phyloP scores from a whole-genome alignment of 345 rosid genomes.

The Brassica cretica region DNA sequence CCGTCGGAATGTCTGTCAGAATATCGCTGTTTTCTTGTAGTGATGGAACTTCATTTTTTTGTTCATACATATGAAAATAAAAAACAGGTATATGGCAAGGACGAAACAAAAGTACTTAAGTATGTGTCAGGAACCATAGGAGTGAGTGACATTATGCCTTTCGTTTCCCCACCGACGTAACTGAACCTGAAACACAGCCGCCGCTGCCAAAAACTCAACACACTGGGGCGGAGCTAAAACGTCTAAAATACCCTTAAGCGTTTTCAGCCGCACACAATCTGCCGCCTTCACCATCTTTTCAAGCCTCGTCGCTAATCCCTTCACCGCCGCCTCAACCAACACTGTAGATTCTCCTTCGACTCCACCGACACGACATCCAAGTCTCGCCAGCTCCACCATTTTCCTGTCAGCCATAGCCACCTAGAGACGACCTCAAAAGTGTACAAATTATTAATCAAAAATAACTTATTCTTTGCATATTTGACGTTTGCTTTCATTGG shows the following conservation, averaged over 20 bases:
- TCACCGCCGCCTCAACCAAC: slow-evolving; percentile 53
- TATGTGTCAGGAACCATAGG: slow-evolving; percentile 24
- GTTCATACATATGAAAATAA: not conserved
- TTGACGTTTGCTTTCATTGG: not conserved
- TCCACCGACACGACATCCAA: slow-evolving; percentile 33
- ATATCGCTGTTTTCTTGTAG: no score
- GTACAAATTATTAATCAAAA: not conserved
- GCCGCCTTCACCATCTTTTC: slow-evolving; percentile 78
- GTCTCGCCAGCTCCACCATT: slow-evolving; percentile 61
- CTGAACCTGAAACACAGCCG: slow-evolving; percentile 56
- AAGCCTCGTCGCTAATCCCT: slow-evolving; percentile 46
- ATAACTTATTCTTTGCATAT: not conserved
- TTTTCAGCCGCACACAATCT: slow-evolving; percentile 76
- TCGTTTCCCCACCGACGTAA: slow-evolving; percentile 50
- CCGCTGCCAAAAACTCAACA: slow-evolving; percentile 61
- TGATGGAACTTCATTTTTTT: not conserved
- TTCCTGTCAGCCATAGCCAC: slow-evolving; percentile 64
- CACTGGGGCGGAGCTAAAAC: slow-evolving; percentile 56
- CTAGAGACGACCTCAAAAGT: slow-evolving; percentile 5
- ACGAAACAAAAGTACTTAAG: not conserved
- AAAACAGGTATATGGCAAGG: not conserved
- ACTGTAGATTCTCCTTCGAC: slow-evolving; percentile 27
- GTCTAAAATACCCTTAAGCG: slow-evolving; percentile 74
- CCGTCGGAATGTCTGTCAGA: no score
- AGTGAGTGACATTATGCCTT: slow-evolving; percentile 24